A percentile compares a stretch with the other conserved stretches of the same genome.
Conservation (phyloP, 1,284 basidiomycete genomes). For the Trametes pubescens region DNA sequence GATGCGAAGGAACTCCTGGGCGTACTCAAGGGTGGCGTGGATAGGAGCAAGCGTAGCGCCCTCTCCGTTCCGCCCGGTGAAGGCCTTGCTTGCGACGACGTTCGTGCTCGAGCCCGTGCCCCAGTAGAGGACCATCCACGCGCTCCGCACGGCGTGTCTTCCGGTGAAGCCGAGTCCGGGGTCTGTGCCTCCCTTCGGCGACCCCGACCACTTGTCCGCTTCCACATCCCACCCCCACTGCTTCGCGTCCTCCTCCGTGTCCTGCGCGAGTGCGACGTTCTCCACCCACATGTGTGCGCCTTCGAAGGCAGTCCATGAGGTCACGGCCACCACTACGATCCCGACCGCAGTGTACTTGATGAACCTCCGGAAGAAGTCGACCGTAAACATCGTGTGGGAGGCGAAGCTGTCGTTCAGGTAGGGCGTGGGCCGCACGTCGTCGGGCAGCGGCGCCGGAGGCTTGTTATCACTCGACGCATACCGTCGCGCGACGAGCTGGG, state of each 20-base stretch:
- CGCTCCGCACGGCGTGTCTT: slow-evolving; percentile 72
- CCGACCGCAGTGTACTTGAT: slow-evolving; percentile 50
- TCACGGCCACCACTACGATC: slow-evolving; percentile 48
- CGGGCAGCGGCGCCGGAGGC: slow-evolving; percentile 24
- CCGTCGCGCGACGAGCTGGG: slow-evolving; percentile 15
- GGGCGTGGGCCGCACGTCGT: slow-evolving; percentile 25
- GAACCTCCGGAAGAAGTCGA: slow-evolving; percentile 51
- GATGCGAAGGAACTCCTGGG: slow-evolving; percentile 62
- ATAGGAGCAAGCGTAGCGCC: slow-evolving; percentile 53
- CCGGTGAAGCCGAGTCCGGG: slow-evolving; percentile 70
- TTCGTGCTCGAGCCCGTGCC: slow-evolving; percentile 58
- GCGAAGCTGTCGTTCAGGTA: slow-evolving; percentile 48
- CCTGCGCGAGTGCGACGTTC: slow-evolving; percentile 60
- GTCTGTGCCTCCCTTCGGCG: slow-evolving; percentile 75
- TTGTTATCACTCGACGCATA: slow-evolving; percentile 25
- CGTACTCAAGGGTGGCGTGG: slow-evolving; percentile 60
- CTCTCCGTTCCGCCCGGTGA: slow-evolving; percentile 45
- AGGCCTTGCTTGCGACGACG: slow-evolving; percentile 49
- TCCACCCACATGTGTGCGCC: slow-evolving; percentile 79
- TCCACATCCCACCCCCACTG: slow-evolving; percentile 81
- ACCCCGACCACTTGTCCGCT: slow-evolving; percentile 78
- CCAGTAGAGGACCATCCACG: slow-evolving; percentile 83
- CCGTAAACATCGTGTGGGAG: slow-evolving; percentile 45
- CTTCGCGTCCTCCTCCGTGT: slow-evolving; percentile 59
- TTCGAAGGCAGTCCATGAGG: slow-evolving; percentile 58